A percentile compares a stretch with the other conserved stretches of the same genome.
Evolutionary conservation across 805 yeast genomes (phyloP).

Genomic region (Cyberlindnera maclurae): DNA sequence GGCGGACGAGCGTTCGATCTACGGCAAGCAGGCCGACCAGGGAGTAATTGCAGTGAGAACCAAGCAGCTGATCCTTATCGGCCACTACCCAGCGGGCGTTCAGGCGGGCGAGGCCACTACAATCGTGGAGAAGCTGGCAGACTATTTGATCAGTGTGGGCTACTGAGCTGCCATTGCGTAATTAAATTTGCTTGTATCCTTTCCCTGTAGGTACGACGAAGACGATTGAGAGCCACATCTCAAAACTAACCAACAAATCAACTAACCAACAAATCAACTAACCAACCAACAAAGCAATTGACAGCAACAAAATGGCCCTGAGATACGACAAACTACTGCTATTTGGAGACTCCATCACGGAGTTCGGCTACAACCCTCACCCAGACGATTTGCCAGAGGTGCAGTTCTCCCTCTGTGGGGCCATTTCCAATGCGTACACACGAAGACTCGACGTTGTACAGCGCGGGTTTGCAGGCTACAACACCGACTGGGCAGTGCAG

Average conservation of each 20-base stretch:
- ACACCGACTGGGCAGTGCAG: slow-evolving; percentile 48
- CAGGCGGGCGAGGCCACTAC: slow-evolving; percentile 94
- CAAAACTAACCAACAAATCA: too few relatives aligned
- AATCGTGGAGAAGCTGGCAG: slow-evolving; percentile 93
- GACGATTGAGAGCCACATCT: too few relatives aligned
- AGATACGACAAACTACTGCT: slow-evolving; percentile 40
- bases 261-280: too few relatives aligned
- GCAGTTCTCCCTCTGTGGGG: slow-evolving; percentile 46
- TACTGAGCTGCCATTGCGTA: slow-evolving; percentile 41
- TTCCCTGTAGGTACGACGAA: too few relatives aligned
- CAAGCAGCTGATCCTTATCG: slow-evolving; percentile 83
- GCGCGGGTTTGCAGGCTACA: slow-evolving; percentile 78
- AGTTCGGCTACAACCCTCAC: slow-evolving; percentile 37
- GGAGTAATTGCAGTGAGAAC: slow-evolving; percentile 92
- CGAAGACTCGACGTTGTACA: slow-evolving; percentile 62
- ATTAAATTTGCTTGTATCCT: too few relatives aligned
- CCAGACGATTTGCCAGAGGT: slow-evolving; percentile 20
- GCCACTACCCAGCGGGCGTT: slow-evolving; percentile 89
- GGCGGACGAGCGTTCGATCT: slow-evolving; percentile 89
- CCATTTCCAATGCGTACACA: slow-evolving; percentile 41
- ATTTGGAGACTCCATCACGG: slow-evolving; percentile 70
- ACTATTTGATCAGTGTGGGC: slow-evolving; percentile 82
- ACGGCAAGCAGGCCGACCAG: slow-evolving; percentile 84
- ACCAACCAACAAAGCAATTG: too few relatives aligned
- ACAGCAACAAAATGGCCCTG: slow-evolving; percentile 1